Conservation (phyloP, 345 rosid genomes). For the Barbarea vulgaris region DNA sequence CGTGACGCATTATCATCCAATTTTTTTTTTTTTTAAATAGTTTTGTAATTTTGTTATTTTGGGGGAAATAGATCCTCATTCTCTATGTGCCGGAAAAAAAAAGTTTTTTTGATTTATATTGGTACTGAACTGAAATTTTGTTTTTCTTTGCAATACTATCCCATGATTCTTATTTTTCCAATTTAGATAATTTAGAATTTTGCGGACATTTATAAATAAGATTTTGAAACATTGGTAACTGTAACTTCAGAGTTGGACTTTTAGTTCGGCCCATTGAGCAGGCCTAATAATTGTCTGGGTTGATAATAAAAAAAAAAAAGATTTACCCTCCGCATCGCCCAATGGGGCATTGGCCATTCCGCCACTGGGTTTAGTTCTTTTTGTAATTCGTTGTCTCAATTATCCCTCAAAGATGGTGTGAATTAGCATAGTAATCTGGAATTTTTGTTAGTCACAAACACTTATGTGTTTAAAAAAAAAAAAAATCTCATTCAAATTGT, state of each 20-base stretch:
- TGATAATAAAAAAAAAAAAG: background rate
- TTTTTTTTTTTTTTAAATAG: background rate
- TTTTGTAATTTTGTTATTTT: background rate
- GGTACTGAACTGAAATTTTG: too few species aligned
- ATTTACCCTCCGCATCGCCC: background rate
- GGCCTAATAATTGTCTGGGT: background rate
- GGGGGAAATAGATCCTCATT: background rate
- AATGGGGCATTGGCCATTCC: background rate
- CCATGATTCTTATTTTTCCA: background rate
- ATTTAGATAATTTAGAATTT: background rate
- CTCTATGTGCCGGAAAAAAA: background rate
- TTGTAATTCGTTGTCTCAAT: background rate
- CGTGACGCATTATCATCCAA: constrained; percentile 8
- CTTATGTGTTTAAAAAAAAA: too few species aligned
- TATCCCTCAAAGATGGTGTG: background rate
- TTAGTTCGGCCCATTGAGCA: background rate
- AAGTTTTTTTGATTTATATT: background rate
- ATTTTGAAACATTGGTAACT: background rate
- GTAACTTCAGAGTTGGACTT: background rate
- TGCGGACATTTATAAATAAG: background rate
- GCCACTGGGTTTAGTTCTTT: background rate
- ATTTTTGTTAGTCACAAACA: background rate
- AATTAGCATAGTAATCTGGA: background rate
- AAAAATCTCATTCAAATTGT: background rate
- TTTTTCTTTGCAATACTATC: background rate